Conservation (phyloP, 1,284 basidiomycete species). For the Leccinum griseonigrum region DNA sequence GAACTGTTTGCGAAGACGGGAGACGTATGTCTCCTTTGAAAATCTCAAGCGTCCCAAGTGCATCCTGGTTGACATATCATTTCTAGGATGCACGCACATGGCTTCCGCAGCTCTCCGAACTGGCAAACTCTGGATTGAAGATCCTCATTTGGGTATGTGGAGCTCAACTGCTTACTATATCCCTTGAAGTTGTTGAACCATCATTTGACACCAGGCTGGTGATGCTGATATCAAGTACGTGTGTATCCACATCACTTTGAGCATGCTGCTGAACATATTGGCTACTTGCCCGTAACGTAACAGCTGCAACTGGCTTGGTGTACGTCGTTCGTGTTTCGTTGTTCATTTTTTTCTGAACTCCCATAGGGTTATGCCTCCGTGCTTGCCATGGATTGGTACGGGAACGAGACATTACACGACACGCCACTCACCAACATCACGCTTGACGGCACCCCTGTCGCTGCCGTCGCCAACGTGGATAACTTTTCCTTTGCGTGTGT, state of each 20-base stretch:
- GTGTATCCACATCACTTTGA: background rate
- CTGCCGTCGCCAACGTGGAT: conserved; percentile 60
- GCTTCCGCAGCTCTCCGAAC: conserved; percentile 48
- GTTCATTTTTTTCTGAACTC: background rate
- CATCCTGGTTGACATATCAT: conserved; percentile 11
- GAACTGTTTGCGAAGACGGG: conserved; percentile 40
- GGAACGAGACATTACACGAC: conserved; percentile 44
- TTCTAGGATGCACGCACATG: conserved; percentile 51
- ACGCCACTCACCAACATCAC: conserved; percentile 61
- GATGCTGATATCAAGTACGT: conserved; percentile 63
- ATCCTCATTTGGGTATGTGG: conserved; percentile 56
- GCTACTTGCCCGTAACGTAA: background rate
- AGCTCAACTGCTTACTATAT: no score
- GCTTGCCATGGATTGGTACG: conserved; percentile 63
- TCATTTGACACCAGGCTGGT: conserved; percentile 45
- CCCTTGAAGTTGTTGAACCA: background rate
- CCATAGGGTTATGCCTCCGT: conserved; percentile 43
- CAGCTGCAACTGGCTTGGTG: conserved; percentile 69
- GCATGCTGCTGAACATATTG: background rate
- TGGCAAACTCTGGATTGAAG: conserved; percentile 54
- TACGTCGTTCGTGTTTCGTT: background rate
- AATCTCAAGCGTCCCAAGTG: conserved; percentile 1
- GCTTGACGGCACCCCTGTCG: conserved; percentile 47
- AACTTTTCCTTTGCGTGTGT: conserved; percentile 63
- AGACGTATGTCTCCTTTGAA: conserved; percentile 26